Percentiles rank a stretch among this genome's conserved stretches.
Conservation (phyloP, 371 early-diverging fungal genomes). For the Smittium culicis region DNA sequence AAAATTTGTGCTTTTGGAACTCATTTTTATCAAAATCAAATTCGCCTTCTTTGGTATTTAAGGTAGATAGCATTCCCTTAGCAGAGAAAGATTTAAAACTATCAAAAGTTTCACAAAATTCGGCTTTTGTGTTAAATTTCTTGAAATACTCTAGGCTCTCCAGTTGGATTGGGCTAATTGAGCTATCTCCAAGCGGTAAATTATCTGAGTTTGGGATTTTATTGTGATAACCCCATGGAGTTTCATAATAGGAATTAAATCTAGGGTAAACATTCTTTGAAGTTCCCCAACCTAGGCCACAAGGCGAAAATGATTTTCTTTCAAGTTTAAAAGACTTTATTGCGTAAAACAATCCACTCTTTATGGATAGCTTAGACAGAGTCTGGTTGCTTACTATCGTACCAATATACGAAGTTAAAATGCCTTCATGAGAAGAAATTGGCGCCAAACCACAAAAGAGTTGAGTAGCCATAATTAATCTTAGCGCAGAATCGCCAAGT, state of each 20-base stretch:
- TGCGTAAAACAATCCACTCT: background rate
- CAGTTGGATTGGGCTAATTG: too few relatives aligned
- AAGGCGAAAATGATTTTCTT: background rate
- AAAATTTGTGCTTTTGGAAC: too few relatives aligned
- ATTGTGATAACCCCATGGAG: too few relatives aligned
- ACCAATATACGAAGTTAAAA: constrained; percentile 53
- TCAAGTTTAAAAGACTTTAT: background rate
- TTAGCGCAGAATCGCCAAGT: constrained; percentile 88
- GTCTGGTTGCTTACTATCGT: constrained; percentile 61
- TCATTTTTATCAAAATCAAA: too few relatives aligned
- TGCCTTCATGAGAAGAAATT: constrained; percentile 68
- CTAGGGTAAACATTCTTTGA: background rate
- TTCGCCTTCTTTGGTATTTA: too few relatives aligned
- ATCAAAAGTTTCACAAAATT: too few relatives aligned
- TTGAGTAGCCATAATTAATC: constrained; percentile 60
- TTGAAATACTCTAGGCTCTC: too few relatives aligned
- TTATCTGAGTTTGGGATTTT: too few relatives aligned
- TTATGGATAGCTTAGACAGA: constrained; percentile 40
- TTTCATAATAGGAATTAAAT: background rate
- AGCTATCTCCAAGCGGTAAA: background rate
- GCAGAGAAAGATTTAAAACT: too few relatives aligned
- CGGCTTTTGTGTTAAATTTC: too few relatives aligned
- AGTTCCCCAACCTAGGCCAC: constrained; percentile 6
- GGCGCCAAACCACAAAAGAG: constrained; percentile 49
- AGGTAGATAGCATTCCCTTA: too few relatives aligned